phyloP scores from a whole-genome alignment of 179 eudicot genomes.

The Drosera spatulata region DNA sequence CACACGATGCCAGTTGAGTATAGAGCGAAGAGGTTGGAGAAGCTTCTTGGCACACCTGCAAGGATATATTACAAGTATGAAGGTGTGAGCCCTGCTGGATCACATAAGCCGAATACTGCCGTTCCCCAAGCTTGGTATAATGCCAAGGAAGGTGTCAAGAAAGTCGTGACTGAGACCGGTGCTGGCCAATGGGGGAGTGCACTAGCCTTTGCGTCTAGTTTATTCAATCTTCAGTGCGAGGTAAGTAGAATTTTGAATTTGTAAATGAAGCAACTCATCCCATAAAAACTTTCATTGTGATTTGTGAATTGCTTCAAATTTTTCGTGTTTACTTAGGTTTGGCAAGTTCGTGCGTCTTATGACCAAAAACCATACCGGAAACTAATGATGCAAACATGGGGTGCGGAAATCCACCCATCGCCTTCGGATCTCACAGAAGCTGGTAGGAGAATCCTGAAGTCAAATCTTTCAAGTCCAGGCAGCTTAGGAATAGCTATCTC shows the following conservation, averaged over 20 bases:
- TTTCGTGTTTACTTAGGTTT: constrained; percentile 35
- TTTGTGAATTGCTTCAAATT: no score
- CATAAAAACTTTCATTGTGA: no score
- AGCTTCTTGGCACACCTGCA: constrained; percentile 89
- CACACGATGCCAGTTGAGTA: constrained; percentile 8
- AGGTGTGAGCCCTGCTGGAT: constrained; percentile 98
- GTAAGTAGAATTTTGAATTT: constrained; percentile 12
- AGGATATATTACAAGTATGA: constrained; percentile 92
- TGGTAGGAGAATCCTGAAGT: constrained; percentile 57
- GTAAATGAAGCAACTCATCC: background rate
- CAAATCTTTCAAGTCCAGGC: constrained; percentile 75
- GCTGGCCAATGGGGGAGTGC: constrained; percentile 99
- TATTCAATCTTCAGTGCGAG: constrained; percentile 81
- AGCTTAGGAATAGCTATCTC: constrained; percentile 96
- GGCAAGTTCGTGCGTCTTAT: constrained; percentile 96
- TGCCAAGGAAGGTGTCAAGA: constrained; percentile 71
- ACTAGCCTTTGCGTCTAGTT: constrained; percentile 84
- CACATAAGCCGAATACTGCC: constrained; percentile 90
- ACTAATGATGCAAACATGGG: constrained; percentile 98
- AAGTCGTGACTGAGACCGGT: constrained; percentile 91
- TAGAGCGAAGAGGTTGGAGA: constrained; percentile 96
- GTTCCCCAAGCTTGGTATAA: constrained; percentile 98
- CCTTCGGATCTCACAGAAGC: constrained; percentile 72
- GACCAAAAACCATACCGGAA: constrained; percentile 95
- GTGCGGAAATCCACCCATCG: constrained; percentile 90